phyloP scores from a whole-genome alignment of 1,139 yeast species.

The Geotrichum carabidarum region DNA sequence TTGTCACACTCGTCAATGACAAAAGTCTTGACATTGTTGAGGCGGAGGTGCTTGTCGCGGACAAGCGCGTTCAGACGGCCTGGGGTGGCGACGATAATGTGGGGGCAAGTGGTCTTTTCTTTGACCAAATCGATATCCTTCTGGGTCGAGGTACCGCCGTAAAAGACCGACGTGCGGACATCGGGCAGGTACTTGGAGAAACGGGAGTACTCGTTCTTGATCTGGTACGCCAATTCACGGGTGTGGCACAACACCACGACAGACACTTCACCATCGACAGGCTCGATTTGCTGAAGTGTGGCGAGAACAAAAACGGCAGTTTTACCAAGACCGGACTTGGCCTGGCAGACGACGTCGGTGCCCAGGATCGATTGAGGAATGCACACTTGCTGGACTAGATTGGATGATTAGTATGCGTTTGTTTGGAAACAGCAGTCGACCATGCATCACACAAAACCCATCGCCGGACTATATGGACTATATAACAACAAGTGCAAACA shows the following conservation, averaged over 20 bases:
- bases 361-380: slow-evolving; percentile 98
- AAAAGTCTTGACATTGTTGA: slow-evolving; percentile 86
- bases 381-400: slow-evolving; percentile 89
- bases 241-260: slow-evolving; percentile 96
- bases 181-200: slow-evolving; percentile 98
- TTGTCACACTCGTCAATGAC: slow-evolving; percentile 98
- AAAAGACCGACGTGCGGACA: slow-evolving; percentile 92
- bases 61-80: slow-evolving; percentile 95
- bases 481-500: neutral
- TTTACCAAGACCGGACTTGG: slow-evolving; percentile 98
- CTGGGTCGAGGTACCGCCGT: slow-evolving; percentile 88
- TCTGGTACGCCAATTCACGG: slow-evolving; percentile 97
- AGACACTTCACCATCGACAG: slow-evolving; percentile 93
- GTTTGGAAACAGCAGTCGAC: slow-evolving; percentile 7
- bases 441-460: slow-evolving; percentile 14
- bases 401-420: slow-evolving; percentile 11
- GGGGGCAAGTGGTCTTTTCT: slow-evolving; percentile 93
- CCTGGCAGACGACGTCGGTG: slow-evolving; percentile 96
- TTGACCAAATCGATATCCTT: slow-evolving; percentile 84
- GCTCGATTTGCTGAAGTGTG: slow-evolving; percentile 94
- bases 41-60: slow-evolving; percentile 81
- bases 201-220: slow-evolving; percentile 94
- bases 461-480: slow-evolving; percentile 6
- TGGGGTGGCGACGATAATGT: slow-evolving; percentile 95
- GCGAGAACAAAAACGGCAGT: slow-evolving; percentile 97